These are phyloP conservation scores for Xylaria intraflava DNA, from an alignment of 495 filamentous ascomycete genomes.

Conservation along the genomic window DNA sequence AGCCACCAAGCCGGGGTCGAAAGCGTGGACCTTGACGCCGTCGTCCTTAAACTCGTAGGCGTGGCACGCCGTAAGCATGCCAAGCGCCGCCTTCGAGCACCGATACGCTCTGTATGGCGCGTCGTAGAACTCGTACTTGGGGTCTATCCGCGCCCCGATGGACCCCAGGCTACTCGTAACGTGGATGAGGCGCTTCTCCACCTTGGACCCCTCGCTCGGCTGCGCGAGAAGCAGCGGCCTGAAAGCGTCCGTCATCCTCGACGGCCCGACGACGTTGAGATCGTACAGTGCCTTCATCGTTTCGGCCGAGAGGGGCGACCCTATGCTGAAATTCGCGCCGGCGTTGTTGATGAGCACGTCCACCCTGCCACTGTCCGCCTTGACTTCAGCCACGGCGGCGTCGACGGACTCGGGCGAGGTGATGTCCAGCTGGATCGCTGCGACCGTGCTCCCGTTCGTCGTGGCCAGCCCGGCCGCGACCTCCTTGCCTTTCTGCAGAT, in stretches of 20 bases:
- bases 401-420: not conserved
- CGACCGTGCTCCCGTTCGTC: constrained; percentile 3
- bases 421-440: constrained; percentile 5
- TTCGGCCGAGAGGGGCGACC: not conserved
- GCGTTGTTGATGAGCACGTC: constrained; percentile 8
- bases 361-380: not conserved
- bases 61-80: constrained; percentile 6
- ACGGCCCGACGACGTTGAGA: constrained; percentile 2
- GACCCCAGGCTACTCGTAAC: constrained; percentile 5
- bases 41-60: not conserved
- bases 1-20: not conserved
- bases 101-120: not conserved
- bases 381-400: not conserved
- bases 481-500: not conserved
- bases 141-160: not conserved
- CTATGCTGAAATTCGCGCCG: not conserved
- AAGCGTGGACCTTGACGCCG: constrained; percentile 1
- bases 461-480: not conserved
- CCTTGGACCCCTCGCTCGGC: not conserved
- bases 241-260: constrained; percentile 2
- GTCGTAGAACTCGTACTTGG: not conserved
- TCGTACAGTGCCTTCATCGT: constrained; percentile 2
- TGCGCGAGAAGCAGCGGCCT: not conserved
- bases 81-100: constrained; percentile 4
- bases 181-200: not conserved